Evolutionary conservation across 169 alveolate species (phyloP).

Genomic region (Plasmodium inui): DNA sequence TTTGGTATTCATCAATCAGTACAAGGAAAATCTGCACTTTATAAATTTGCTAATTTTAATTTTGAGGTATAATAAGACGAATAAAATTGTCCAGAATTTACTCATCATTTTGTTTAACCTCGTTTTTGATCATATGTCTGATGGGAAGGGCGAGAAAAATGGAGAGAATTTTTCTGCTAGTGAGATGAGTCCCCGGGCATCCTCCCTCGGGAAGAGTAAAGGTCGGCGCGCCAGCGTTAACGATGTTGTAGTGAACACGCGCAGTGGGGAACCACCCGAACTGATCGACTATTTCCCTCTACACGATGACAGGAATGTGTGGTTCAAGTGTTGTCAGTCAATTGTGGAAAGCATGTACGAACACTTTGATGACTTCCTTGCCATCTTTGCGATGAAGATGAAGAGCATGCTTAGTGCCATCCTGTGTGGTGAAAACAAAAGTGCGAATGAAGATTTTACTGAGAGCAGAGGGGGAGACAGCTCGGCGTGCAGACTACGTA

Average conservation of each 20-base stretch:
- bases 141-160: not conserved
- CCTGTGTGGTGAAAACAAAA: not conserved
- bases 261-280: not conserved
- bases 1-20: slow-evolving; percentile 56
- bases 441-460: not conserved
- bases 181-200: not conserved
- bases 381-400: slow-evolving; percentile 32
- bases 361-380: slow-evolving; percentile 47
- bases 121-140: slow-evolving; percentile 33
- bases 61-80: slow-evolving; percentile 52
- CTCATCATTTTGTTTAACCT: slow-evolving; percentile 43
- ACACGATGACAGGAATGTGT: slow-evolving; percentile 18
- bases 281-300: not conserved
- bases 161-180: not conserved
- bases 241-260: not conserved
- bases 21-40: slow-evolving; percentile 48
- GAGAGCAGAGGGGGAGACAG: not conserved
- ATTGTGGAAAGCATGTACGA: slow-evolving; percentile 71
- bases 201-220: not conserved
- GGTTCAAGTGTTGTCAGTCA: slow-evolving; percentile 66
- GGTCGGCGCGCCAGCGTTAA: not conserved
- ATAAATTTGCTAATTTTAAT: slow-evolving; percentile 44
- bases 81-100: slow-evolving; percentile 37
- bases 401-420: slow-evolving; percentile 6
- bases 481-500: slow-evolving; percentile 8